These are phyloP conservation scores for Cystobasidium slooffiae DNA, from an alignment of 1,284 basidiomycete species.

Conservation along the genomic window DNA sequence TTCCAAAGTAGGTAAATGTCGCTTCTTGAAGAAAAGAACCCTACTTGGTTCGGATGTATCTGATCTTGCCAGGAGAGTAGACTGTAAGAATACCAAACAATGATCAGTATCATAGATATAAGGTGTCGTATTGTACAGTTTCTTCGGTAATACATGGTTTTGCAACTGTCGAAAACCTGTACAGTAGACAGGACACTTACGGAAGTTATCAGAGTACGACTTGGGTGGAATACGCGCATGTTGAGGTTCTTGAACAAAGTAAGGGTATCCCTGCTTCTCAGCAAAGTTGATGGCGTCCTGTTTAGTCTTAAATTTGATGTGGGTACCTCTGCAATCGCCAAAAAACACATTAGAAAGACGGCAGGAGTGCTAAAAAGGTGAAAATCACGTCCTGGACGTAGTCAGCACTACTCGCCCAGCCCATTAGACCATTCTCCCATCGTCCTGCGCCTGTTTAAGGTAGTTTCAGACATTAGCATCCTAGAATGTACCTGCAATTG, in stretches of 20 bases:
- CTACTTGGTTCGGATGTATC: constrained; percentile 91
- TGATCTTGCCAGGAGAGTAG: constrained; percentile 78
- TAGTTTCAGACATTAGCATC: background rate
- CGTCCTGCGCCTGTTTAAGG: constrained; percentile 64
- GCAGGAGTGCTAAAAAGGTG: background rate
- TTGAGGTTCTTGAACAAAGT: constrained; percentile 39
- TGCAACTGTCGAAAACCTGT: background rate
- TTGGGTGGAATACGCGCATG: constrained; percentile 27
- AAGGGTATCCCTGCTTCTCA: constrained; percentile 77
- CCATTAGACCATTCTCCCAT: constrained; percentile 98
- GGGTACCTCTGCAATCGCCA: constrained; percentile 86
- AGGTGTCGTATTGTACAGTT: too few species aligned
- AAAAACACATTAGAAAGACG: constrained; percentile 52
- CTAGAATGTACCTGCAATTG: background rate
- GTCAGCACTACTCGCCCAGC: constrained; percentile 54
- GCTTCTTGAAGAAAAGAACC: constrained; percentile 44
- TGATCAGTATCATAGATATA: background rate
- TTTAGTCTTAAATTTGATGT: constrained; percentile 80
- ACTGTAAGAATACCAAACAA: constrained; percentile 52
- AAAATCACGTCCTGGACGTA: constrained; percentile 9
- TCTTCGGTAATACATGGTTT: too few species aligned
- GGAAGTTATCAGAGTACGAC: constrained; percentile 25
- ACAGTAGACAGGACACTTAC: constrained; percentile 5
- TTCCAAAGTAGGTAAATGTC: background rate
- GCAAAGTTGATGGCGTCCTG: constrained; percentile 93